Evolutionary conservation across 805 yeast species (phyloP), one percentile per base, ranked within the genome.

Genomic region (Starmerella stigmatis): DNA sequence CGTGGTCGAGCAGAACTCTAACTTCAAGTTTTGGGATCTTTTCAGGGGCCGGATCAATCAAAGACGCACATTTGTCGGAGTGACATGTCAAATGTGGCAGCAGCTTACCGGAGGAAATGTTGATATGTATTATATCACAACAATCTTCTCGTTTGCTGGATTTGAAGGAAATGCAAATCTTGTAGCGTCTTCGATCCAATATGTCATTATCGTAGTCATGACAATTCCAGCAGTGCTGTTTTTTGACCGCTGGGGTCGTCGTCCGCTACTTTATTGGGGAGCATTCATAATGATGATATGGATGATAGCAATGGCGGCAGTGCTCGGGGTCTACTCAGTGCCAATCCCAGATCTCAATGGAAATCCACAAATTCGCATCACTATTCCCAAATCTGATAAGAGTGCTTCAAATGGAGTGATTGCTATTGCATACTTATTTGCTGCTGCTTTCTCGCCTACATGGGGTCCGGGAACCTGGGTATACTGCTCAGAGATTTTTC

Each of bases 401-500:
- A 52, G 63, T 20, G 68, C 72, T 10, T 66, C 70, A 43, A 68
- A 71, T 60, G 72, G 68, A 37, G 65, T 73, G 57, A 70, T 76
- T 56, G 76, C 76, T 16, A 71, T 73, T 54, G 62, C 69, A 4
- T 75, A 76, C 61, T 50, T 73, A 50, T 84, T 80, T 60, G 79
- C 84, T 54, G 77, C 79, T 45, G 78, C 79, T 61, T 81, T 81
- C 66, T 94, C 92, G 8, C 71, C 84, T 3, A 74, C 89, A 20
- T 84, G 92, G 89, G 89, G 89, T 61, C 86, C 92, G 31, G 76
- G 74, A 49, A 77, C 75, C 31, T 83, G 89, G 88, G 82, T 75
- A 38, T 62, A 74, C 45, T 63, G 67, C 56, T 76, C 78, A 56
- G 81, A 75, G 57, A 64, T 73, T 39, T 82, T 73, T 71, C 84